These are phyloP conservation scores for Entelexis paramagnoliae DNA, from an alignment of 1,139 yeast genomes.

Conservation along the genomic window DNA sequence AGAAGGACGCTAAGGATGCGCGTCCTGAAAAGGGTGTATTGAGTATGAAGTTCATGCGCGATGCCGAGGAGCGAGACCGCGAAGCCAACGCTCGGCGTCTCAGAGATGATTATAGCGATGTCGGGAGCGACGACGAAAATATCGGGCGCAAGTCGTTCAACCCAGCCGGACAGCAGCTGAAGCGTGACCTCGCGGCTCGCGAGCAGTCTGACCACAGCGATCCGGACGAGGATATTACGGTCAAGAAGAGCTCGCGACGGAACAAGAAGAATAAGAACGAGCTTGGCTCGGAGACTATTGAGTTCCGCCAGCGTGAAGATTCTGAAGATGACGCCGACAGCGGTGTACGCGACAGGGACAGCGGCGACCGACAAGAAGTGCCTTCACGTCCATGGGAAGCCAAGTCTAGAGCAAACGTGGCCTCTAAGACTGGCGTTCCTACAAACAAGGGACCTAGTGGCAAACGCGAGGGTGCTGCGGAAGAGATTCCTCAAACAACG, in stretches of 20 bases:
- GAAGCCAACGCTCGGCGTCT: conserved; percentile 28
- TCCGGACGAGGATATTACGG: conserved; percentile 29
- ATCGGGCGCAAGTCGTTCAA: conserved; percentile 76
- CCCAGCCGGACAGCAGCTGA: conserved; percentile 41
- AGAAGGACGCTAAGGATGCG: conserved; percentile 32
- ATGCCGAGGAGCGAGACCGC: conserved; percentile 39
- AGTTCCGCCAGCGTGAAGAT: conserved; percentile 8
- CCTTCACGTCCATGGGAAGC: neutral
- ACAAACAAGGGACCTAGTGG: neutral
- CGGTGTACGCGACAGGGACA: too few relatives aligned
- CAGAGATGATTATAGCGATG: conserved; percentile 32
- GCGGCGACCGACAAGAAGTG: neutral
- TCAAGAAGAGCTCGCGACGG: neutral
- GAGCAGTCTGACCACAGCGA: conserved; percentile 48
- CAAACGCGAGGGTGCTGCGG: too few relatives aligned
- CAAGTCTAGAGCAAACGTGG: neutral
- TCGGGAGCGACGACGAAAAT: conserved; percentile 38
- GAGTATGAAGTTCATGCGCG: conserved; percentile 90
- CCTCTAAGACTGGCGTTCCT: neutral
- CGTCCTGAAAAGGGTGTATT: conserved; percentile 73
- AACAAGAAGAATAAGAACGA: neutral
- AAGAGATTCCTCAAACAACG: neutral
- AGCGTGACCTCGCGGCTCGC: conserved; percentile 33
- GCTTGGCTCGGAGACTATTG: conserved; percentile 17
- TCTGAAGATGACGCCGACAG: neutral